Evolutionary conservation across 2,329 filamentous ascomycete genomes (phyloP).

Genomic region (Sporothrix luriei): DNA sequence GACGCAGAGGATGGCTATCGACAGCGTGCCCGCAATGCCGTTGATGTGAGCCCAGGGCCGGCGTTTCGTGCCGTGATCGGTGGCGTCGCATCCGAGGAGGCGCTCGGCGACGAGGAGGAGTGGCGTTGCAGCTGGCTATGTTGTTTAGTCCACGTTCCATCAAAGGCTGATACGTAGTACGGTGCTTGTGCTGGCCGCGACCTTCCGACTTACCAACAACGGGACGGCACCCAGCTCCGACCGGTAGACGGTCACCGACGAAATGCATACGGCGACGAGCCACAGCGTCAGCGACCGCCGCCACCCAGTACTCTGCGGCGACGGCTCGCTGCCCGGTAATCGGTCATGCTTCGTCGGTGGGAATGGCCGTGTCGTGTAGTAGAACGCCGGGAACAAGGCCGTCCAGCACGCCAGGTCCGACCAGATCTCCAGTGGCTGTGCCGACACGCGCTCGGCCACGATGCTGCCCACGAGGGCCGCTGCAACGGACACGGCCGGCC

Average conservation of each 20-base stretch:
- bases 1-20: background rate
- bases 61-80: background rate
- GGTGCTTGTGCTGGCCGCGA: too few species aligned
- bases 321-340: background rate
- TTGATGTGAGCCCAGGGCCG: background rate
- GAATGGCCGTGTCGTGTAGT: background rate
- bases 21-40: background rate
- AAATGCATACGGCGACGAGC: background rate
- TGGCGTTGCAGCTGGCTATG: background rate
- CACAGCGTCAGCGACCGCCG: background rate
- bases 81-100: background rate
- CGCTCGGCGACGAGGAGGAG: background rate
- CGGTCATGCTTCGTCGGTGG: background rate
- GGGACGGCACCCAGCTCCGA: background rate
- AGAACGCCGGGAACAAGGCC: background rate
- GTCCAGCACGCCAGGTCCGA: background rate
- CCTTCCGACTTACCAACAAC: background rate
- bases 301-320: background rate
- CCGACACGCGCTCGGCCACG: background rate
- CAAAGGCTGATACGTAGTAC: too few species aligned
- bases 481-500: background rate
- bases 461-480: slow-evolving; percentile 4
- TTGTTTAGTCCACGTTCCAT: background rate
- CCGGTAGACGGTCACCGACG: background rate
- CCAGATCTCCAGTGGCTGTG: slow-evolving; percentile 8